Evolutionary conservation across 148 eudicot species (phyloP).

Genomic region (Polygonum aviculare): DNA sequence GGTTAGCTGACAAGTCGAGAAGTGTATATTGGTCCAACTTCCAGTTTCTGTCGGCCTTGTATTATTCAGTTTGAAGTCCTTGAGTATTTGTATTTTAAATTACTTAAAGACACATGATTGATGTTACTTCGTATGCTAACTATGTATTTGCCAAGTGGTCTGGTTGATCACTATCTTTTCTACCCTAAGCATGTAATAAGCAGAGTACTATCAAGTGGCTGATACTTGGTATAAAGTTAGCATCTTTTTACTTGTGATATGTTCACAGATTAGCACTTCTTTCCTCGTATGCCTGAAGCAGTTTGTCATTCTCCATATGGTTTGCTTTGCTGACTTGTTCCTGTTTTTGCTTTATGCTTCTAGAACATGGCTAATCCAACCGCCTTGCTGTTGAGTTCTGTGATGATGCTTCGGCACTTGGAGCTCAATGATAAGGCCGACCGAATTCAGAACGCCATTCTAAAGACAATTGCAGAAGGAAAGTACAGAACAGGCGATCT

Average conservation of each 20-base stretch:
- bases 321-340: not conserved
- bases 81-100: not conserved
- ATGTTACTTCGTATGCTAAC: not conserved
- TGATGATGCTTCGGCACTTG: conserved; percentile 81
- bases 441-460: conserved; percentile 65
- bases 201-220: not conserved
- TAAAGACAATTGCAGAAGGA: conserved; percentile 82
- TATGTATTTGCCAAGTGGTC: not conserved
- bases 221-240: not conserved
- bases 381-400: conserved; percentile 82
- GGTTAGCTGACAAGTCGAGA: not conserved
- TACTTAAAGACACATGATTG: not conserved
- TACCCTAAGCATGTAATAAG: not conserved
- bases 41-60: not conserved
- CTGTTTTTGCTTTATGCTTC: not conserved
- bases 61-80: not conserved
- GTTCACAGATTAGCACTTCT: not conserved
- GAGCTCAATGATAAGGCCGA: conserved; percentile 82
- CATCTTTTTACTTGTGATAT: not conserved
- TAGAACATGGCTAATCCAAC: conserved; percentile 94
- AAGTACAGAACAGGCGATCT: conserved; percentile 85
- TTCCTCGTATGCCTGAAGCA: not conserved
- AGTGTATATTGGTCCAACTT: not conserved
- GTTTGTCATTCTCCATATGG: not conserved
- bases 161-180: not conserved